A percentile compares a stretch with the other conserved stretches of the same genome.
Evolutionary conservation across 73 alveolate species (phyloP).

Genomic region (Symbiodinium natans): DNA sequence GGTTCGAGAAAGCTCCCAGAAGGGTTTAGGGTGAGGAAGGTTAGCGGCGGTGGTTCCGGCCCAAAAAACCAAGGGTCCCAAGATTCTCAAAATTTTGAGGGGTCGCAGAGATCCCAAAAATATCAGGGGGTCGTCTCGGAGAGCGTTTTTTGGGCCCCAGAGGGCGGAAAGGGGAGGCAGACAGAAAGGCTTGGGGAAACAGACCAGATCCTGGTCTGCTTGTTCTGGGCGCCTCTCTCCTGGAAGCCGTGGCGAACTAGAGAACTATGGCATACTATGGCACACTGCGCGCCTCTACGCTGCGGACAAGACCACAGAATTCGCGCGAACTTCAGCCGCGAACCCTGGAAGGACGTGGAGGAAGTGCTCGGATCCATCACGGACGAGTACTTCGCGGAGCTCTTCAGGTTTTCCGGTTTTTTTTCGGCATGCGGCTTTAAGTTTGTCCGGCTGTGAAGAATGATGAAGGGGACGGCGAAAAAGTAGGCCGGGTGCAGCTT

Average conservation of each 20-base stretch:
- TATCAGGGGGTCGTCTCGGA: too few relatives aligned
- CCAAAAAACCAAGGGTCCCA: too few relatives aligned
- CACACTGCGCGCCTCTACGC: not conserved
- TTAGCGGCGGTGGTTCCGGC: too few relatives aligned
- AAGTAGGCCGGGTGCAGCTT: slow-evolving; percentile 95
- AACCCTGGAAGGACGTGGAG: slow-evolving; percentile 83
- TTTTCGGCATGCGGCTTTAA: not conserved
- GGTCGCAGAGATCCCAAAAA: too few relatives aligned
- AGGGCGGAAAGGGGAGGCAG: too few relatives aligned
- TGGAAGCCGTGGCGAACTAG: not conserved
- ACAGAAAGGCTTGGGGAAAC: too few relatives aligned
- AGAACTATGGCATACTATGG: not conserved
- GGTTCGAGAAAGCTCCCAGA: not conserved
- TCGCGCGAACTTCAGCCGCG: too few relatives aligned
- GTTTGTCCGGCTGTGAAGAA: not conserved
- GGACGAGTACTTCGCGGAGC: slow-evolving; percentile 58
- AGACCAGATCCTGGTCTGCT: too few relatives aligned
- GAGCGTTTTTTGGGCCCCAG: too few relatives aligned
- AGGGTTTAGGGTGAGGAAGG: too few relatives aligned
- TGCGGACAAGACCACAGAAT: not conserved
- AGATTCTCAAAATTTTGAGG: too few relatives aligned
- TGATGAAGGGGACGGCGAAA: slow-evolving; percentile 90
- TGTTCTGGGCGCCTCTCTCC: not conserved
- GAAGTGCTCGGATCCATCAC: slow-evolving; percentile 89
- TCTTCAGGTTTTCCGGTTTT: slow-evolving; percentile 35